Conservation (phyloP, 306 rosid species). For the Begonia peltatifolia region DNA sequence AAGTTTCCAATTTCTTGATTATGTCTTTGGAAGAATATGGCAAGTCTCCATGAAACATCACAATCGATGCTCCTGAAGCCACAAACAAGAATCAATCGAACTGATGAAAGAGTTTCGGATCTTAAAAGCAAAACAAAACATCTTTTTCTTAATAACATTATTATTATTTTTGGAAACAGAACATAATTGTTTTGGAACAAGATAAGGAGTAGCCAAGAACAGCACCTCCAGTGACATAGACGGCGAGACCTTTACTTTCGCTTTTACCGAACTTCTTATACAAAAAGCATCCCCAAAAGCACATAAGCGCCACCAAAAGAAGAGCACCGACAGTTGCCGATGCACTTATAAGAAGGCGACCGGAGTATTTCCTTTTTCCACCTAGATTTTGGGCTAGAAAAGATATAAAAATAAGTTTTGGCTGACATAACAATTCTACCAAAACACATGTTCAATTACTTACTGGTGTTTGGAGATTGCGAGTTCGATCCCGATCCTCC, state of each 20-base stretch:
- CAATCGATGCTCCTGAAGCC: slow-evolving; percentile 76
- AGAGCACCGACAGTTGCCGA: slow-evolving; percentile 95
- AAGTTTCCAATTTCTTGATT: slow-evolving; percentile 84
- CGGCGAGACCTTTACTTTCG: slow-evolving; percentile 52
- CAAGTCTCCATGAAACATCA: slow-evolving; percentile 97
- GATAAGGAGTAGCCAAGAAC: slow-evolving; percentile 12
- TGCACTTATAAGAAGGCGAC: slow-evolving; percentile 90
- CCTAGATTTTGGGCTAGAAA: slow-evolving; percentile 40
- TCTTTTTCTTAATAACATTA: too few species aligned
- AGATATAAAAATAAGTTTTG: background rate
- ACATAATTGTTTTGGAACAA: background rate
- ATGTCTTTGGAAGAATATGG: slow-evolving; percentile 97
- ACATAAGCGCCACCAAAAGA: slow-evolving; percentile 97
- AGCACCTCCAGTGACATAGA: slow-evolving; percentile 86
- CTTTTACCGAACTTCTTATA: slow-evolving; percentile 78
- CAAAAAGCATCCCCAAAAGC: slow-evolving; percentile 98
- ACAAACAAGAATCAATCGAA: too few species aligned
- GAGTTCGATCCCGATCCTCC: slow-evolving; percentile 29
- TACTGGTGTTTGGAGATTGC: slow-evolving; percentile 38
- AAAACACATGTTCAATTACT: background rate
- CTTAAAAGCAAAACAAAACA: too few species aligned
- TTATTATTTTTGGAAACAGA: too few species aligned
- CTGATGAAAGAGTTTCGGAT: too few species aligned
- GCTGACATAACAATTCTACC: background rate
- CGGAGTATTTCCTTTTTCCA: slow-evolving; percentile 77